phyloP scores from a whole-genome alignment of 2,329 filamentous ascomycete genomes.

The Ophiocordyceps unilateralis region DNA sequence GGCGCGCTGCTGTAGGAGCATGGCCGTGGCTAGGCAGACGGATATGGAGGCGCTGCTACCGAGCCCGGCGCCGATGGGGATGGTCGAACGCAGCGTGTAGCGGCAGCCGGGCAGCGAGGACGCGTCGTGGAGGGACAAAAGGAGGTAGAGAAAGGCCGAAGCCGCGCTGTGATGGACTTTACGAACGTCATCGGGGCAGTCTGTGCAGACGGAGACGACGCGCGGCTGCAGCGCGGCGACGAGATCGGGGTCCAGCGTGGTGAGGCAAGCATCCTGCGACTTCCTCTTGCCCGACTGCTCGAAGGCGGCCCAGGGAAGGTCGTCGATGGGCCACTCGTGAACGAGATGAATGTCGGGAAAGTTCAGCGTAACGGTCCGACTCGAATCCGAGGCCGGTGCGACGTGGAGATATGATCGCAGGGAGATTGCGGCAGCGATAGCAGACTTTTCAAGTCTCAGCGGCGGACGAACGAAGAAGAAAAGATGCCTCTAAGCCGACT shows the following conservation, averaged over 20 bases:
- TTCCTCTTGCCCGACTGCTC: conserved; percentile 73
- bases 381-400: conserved; percentile 82
- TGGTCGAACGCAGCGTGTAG: conserved; percentile 83
- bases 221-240: conserved; percentile 67
- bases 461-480: background rate
- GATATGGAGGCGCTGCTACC: conserved; percentile 90
- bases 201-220: conserved; percentile 51
- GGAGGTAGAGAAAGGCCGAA: conserved; percentile 79
- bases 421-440: conserved; percentile 88
- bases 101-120: conserved; percentile 64
- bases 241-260: conserved; percentile 67
- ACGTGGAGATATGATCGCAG: conserved; percentile 93
- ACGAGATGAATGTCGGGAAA: conserved; percentile 83
- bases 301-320: conserved; percentile 75
- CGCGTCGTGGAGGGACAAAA: conserved; percentile 55
- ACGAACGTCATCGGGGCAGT: conserved; percentile 49
- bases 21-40: conserved; percentile 70
- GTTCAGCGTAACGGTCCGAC: conserved; percentile 68
- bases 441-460: conserved; percentile 36
- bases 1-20: conserved; percentile 76
- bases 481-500: background rate
- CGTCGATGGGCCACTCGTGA: conserved; percentile 88
- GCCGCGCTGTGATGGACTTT: conserved; percentile 76
- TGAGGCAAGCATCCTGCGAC: conserved; percentile 82
- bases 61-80: conserved; percentile 80